These are phyloP conservation scores for Diutina scorzettiae DNA, from an alignment of 1,139 yeast genomes.

Conservation along the genomic window DNA sequence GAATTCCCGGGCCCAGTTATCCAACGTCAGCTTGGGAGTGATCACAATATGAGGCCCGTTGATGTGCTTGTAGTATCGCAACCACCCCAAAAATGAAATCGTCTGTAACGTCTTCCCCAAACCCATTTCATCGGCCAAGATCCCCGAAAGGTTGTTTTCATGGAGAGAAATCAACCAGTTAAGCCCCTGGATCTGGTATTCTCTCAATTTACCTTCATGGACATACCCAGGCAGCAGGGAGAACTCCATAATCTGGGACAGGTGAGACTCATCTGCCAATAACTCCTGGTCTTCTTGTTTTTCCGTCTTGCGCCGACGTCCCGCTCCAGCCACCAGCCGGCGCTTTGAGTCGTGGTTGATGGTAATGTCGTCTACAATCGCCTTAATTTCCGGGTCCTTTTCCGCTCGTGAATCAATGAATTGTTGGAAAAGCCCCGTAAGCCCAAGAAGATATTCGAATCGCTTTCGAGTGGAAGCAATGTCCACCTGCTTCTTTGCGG, in stretches of 20 bases:
- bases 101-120: constrained; percentile 38
- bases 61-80: constrained; percentile 64
- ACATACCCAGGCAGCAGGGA: constrained; percentile 69
- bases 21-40: constrained; percentile 90
- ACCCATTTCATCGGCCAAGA: constrained; percentile 41
- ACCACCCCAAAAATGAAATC: constrained; percentile 63
- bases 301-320: constrained; percentile 56
- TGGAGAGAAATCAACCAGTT: constrained; percentile 35
- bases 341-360: background rate
- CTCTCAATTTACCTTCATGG: constrained; percentile 58
- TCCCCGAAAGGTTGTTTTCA: constrained; percentile 33
- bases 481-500: constrained; percentile 16
- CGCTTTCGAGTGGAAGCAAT: constrained; percentile 45
- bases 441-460: constrained; percentile 26
- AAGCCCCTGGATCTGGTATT: constrained; percentile 50
- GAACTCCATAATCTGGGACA: constrained; percentile 35
- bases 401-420: constrained; percentile 11
- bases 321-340: background rate
- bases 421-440: constrained; percentile 11
- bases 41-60: constrained; percentile 87
- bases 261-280: constrained; percentile 59
- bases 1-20: constrained; percentile 93
- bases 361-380: constrained; percentile 7
- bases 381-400: constrained; percentile 10
- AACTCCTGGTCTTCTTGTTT: constrained; percentile 90